phyloP scores from a whole-genome alignment of 345 rosid genomes.

The Sapria himalayana region DNA sequence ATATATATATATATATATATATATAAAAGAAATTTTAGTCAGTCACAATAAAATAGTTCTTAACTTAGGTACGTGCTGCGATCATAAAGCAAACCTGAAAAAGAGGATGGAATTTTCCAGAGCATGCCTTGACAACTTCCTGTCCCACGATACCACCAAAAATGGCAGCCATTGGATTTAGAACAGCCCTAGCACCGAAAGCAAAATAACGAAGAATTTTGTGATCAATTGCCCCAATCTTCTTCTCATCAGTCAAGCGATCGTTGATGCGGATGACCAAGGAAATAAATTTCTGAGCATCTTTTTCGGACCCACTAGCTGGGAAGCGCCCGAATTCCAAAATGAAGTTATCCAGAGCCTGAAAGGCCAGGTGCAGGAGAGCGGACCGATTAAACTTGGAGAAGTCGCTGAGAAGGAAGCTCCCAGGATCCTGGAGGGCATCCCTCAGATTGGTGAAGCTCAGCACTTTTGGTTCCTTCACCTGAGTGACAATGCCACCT shows the following conservation, averaged over 20 bases:
- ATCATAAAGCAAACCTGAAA: conserved; percentile 77
- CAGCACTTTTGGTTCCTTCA: conserved; percentile 68
- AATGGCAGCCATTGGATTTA: conserved; percentile 99
- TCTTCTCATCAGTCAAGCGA: conserved; percentile 46
- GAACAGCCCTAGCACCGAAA: conserved; percentile 85
- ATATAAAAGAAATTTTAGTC: too few species aligned
- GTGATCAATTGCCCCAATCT: conserved; percentile 49
- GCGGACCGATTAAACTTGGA: conserved; percentile 87
- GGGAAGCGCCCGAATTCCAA: conserved; percentile 59
- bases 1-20: too few species aligned
- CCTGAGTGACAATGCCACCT: conserved; percentile 97
- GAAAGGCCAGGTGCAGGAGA: conserved; percentile 80
- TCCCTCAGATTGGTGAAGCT: conserved; percentile 75
- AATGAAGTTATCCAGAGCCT: conserved; percentile 66
- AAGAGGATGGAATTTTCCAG: conserved; percentile 94
- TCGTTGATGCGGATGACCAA: conserved; percentile 43
- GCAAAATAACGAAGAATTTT: conserved; percentile 70
- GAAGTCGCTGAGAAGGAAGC: conserved; percentile 85
- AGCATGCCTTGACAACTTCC: conserved; percentile 96
- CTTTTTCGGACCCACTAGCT: conserved; percentile 78
- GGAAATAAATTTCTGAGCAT: conserved; percentile 58
- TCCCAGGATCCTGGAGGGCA: conserved; percentile 83
- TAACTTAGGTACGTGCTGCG: too few species aligned
- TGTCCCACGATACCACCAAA: conserved; percentile 98
- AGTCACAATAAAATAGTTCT: too few species aligned